Evolutionary conservation across 164 flowering plant species (phyloP).

Genomic region (Berberis thunbergii): DNA sequence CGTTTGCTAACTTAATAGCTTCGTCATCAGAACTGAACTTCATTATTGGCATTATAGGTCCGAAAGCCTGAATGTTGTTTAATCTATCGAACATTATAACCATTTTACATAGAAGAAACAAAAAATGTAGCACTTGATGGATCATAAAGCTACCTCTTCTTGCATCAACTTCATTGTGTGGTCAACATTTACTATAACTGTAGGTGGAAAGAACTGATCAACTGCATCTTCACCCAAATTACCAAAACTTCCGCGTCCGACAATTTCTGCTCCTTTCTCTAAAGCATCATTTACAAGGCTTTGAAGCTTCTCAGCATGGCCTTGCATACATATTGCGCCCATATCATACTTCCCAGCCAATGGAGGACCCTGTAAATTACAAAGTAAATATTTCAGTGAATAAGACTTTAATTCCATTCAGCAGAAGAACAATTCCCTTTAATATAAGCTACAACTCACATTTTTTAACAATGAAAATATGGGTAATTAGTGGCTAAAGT

Average conservation of each 20-base stretch:
- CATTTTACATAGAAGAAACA: not conserved
- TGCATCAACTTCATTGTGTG: constrained; percentile 91
- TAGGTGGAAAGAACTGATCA: constrained; percentile 97
- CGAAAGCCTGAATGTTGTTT: constrained; percentile 59
- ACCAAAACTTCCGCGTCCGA: constrained; percentile 87
- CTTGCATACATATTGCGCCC: constrained; percentile 95
- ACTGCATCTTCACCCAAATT: constrained; percentile 83
- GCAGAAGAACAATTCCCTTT: not conserved
- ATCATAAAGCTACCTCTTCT: constrained; percentile 67
- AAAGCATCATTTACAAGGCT: constrained; percentile 76
- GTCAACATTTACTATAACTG: constrained; percentile 71
- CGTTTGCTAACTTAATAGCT: constrained; percentile 76
- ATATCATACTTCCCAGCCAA: constrained; percentile 83
- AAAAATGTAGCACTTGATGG: not conserved
- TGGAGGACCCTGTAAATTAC: constrained; percentile 77
- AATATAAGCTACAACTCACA: no score
- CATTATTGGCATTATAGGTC: constrained; percentile 98
- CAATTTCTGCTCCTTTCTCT: constrained; percentile 89
- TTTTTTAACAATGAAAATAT: no score
- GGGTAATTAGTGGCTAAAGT: no score
- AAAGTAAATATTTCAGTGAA: not conserved
- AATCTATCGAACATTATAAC: not conserved
- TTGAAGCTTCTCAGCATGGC: constrained; percentile 88
- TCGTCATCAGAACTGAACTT: constrained; percentile 85
- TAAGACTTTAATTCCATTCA: not conserved